Evolutionary conservation across 129 eudicot species (phyloP).

Genomic region (Pittosporum tobira): DNA sequence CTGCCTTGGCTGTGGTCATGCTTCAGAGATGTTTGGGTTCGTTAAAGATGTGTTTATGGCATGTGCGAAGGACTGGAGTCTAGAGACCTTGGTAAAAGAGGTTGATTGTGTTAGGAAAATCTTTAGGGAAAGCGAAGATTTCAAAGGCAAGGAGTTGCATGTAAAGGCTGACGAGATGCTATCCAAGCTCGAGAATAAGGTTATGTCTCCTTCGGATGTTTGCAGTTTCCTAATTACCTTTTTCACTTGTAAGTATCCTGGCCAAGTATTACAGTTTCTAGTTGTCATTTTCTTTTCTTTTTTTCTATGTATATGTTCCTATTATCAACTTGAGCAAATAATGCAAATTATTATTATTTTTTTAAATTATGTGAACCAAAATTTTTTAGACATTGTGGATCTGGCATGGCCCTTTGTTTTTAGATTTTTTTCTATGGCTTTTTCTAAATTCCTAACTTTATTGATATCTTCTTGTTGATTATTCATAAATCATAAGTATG

Average conservation of each 20-base stretch:
- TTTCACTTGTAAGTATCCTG: constrained; percentile 50
- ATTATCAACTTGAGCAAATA: no score
- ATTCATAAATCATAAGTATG: no score
- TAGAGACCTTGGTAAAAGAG: constrained; percentile 52
- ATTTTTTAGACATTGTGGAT: no score
- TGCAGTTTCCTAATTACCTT: constrained; percentile 55
- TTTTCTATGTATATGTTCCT: no score
- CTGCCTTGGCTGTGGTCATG: constrained; percentile 81
- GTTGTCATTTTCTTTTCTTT: not conserved
- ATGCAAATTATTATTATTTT: no score
- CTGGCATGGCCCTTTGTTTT: not conserved
- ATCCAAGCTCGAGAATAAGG: constrained; percentile 42
- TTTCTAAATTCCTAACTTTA: not conserved
- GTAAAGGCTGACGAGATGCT: constrained; percentile 47
- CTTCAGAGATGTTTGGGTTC: constrained; percentile 91
- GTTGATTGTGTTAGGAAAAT: constrained; percentile 75
- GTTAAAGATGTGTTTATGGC: constrained; percentile 64
- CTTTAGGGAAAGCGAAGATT: constrained; percentile 61
- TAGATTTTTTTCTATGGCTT: not conserved
- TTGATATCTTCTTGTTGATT: no score
- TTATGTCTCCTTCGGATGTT: constrained; percentile 54
- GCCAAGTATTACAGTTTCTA: constrained; percentile 9
- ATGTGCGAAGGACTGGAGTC: constrained; percentile 72
- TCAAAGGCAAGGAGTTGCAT: constrained; percentile 66
- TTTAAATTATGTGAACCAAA: not conserved